Evolutionary conservation across 345 rosid genomes (phyloP).

Genomic region (Salix exigua): DNA sequence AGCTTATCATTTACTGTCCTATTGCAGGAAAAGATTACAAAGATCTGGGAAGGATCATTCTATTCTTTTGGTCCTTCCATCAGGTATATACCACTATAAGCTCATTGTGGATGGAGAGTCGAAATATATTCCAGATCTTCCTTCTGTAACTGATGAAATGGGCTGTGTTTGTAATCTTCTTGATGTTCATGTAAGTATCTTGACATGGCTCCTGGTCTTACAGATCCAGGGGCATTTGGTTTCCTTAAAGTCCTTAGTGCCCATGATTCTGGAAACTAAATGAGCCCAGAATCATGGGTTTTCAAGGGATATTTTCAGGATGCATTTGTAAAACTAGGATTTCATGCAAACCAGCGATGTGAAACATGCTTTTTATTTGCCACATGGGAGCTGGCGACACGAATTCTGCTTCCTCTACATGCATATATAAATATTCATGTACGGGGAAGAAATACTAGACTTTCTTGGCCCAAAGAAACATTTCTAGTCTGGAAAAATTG

Average conservation of each 20-base stretch:
- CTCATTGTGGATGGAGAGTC: conserved; percentile 80
- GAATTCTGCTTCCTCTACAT: neutral
- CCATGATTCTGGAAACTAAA: neutral
- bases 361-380: neutral
- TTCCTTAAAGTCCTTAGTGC: neutral
- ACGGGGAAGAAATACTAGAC: neutral
- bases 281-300: neutral
- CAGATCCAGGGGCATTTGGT: neutral
- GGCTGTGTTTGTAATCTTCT: conserved; percentile 74
- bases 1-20: conserved; percentile 4
- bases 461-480: neutral
- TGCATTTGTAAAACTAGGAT: neutral
- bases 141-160: conserved; percentile 60
- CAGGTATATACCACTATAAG: conserved; percentile 82
- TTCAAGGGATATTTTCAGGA: neutral
- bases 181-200: conserved; percentile 67
- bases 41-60: conserved; percentile 82
- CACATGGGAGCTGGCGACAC: neutral
- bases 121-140: conserved; percentile 80
- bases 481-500: neutral
- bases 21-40: conserved; percentile 65
- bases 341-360: neutral
- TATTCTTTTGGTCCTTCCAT: conserved; percentile 67
- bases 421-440: neutral
- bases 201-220: neutral